These are phyloP conservation scores for Scenedesmus sp. DNA, from an alignment of 163 green algal genomes.

Conservation along the genomic window DNA sequence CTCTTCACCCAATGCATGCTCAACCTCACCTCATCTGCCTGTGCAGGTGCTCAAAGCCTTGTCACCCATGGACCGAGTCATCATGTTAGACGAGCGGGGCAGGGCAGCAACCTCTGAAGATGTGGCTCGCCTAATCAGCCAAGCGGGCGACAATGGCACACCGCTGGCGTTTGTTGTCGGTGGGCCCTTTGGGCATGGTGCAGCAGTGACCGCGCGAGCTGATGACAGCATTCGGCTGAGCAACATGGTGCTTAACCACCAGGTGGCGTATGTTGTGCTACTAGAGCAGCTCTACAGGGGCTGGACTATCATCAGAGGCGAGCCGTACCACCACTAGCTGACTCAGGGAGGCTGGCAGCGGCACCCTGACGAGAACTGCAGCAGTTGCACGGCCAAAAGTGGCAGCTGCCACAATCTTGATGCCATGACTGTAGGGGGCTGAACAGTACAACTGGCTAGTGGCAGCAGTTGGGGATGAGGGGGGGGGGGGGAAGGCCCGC, in stretches of 20 bases:
- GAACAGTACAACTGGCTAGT: too few relatives aligned
- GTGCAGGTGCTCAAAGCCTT: constrained; percentile 63
- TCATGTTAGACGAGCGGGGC: constrained; percentile 70
- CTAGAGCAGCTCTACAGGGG: constrained; percentile 93
- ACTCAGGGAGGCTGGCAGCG: background rate
- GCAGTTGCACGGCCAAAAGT: too few relatives aligned
- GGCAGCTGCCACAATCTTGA: too few relatives aligned
- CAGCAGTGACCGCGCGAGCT: constrained; percentile 69
- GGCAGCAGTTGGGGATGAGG: too few relatives aligned
- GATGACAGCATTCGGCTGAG: constrained; percentile 88
- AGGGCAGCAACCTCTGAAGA: constrained; percentile 60
- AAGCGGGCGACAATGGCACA: constrained; percentile 72
- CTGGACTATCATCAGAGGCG: constrained; percentile 91
- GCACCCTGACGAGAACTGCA: background rate
- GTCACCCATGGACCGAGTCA: constrained; percentile 56
- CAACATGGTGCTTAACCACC: constrained; percentile 83
- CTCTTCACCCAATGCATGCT: too few relatives aligned
- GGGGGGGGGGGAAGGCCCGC: too few relatives aligned
- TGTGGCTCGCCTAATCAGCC: constrained; percentile 76
- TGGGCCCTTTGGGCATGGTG: constrained; percentile 87
- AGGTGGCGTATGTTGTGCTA: constrained; percentile 88
- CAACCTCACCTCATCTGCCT: background rate
- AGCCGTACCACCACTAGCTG: constrained; percentile 94
- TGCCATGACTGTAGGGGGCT: too few relatives aligned
- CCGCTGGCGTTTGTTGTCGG: constrained; percentile 89